Conservation (phyloP, 140 eudicot genomes). For the Bidens hawaiensis region DNA sequence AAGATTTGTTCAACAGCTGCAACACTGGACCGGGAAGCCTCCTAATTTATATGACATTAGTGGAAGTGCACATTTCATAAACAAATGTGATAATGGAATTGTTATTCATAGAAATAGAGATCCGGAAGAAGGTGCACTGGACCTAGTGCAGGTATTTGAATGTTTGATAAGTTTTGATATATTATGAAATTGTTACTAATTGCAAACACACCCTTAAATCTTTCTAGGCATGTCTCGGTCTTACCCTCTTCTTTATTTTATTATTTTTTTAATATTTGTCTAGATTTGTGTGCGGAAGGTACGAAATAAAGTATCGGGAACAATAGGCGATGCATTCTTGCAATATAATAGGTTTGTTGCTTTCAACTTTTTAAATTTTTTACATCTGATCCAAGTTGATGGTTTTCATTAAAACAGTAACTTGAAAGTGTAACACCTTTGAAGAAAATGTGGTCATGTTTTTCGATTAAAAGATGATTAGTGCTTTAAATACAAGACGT, state of each 20-base stretch:
- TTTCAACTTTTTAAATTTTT: background rate
- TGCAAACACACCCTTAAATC: background rate
- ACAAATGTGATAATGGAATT: conserved; percentile 95
- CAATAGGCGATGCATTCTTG: conserved; percentile 83
- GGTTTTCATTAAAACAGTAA: background rate
- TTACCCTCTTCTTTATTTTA: background rate
- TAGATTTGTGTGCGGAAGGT: conserved; percentile 93
- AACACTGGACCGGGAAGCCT: conserved; percentile 74
- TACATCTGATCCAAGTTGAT: background rate
- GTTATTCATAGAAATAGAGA: conserved; percentile 94
- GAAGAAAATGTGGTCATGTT: background rate
- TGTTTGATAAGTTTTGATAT: background rate
- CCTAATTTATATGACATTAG: conserved; percentile 93
- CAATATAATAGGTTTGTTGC: conserved; percentile 60
- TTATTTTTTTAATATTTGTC: background rate
- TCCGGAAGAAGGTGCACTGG: conserved; percentile 69
- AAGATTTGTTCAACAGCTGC: conserved; percentile 49
- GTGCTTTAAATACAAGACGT: background rate
- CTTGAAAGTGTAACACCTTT: background rate
- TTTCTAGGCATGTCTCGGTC: background rate
- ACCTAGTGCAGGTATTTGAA: conserved; percentile 61
- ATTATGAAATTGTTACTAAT: background rate
- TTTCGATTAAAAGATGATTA: background rate
- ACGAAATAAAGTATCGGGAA: conserved; percentile 85
- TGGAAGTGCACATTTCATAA: conserved; percentile 97